Evolutionary conservation across 2,329 filamentous ascomycete species (phyloP).

Genomic region (Thelonectria olida): DNA sequence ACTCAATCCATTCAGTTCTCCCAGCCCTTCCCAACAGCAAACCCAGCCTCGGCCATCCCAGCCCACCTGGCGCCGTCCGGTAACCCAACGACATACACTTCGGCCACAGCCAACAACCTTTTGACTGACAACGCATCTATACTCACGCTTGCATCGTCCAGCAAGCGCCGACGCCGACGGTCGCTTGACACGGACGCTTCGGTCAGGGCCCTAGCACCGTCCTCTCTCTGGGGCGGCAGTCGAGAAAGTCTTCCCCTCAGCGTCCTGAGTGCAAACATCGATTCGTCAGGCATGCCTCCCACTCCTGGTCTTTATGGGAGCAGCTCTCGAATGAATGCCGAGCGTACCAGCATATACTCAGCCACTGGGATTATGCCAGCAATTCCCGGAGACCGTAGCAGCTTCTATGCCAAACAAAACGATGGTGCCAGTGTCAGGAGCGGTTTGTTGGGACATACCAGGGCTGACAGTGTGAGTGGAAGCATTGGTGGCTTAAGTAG

Average conservation of each 20-base stretch:
- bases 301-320: slow-evolving; percentile 65
- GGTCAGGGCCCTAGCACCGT: slow-evolving; percentile 83
- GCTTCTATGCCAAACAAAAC: slow-evolving; percentile 75
- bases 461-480: slow-evolving; percentile 83
- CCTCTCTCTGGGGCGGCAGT: slow-evolving; percentile 83
- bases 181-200: slow-evolving; percentile 89
- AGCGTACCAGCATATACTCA: slow-evolving; percentile 85
- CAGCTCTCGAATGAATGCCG: slow-evolving; percentile 55
- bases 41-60: slow-evolving; percentile 77
- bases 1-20: slow-evolving; percentile 68
- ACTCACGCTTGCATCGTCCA: slow-evolving; percentile 83
- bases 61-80: slow-evolving; percentile 68
- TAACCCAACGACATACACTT: slow-evolving; percentile 76
- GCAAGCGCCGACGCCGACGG: slow-evolving; percentile 78
- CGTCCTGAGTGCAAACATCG: slow-evolving; percentile 77
- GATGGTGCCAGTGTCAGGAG: slow-evolving; percentile 84
- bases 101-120: slow-evolving; percentile 83
- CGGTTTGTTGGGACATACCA: slow-evolving; percentile 77
- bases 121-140: slow-evolving; percentile 88
- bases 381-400: slow-evolving; percentile 80
- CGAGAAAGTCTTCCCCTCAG: slow-evolving; percentile 82
- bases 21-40: slow-evolving; percentile 70
- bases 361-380: slow-evolving; percentile 73
- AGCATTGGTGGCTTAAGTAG: slow-evolving; percentile 73
- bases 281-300: slow-evolving; percentile 54